phyloP scores from a whole-genome alignment of 768 basidiomycete species.

The Pleurotus giganteus region DNA sequence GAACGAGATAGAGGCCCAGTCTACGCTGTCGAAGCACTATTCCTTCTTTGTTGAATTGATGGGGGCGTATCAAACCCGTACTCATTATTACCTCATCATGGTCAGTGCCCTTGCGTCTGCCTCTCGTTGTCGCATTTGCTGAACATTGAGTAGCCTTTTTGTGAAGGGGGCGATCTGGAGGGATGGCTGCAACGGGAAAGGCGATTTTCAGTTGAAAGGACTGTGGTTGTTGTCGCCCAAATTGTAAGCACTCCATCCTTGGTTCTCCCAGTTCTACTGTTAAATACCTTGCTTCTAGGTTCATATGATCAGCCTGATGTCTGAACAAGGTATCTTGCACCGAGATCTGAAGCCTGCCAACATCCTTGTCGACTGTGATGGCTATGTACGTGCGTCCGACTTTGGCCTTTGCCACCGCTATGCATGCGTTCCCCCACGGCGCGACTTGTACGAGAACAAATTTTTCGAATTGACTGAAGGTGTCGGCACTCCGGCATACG shows the following conservation, averaged over 20 bases:
- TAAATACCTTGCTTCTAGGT: not conserved
- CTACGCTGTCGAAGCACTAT: not conserved
- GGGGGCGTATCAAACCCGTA: not conserved
- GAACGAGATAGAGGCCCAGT: not conserved
- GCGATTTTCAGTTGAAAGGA: not conserved
- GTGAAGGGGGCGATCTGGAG: not conserved
- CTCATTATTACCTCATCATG: not conserved
- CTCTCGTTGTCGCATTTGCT: not conserved
- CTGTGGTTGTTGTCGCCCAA: not conserved
- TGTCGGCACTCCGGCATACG: not conserved
- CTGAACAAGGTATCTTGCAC: not conserved
- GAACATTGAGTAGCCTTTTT: not conserved
- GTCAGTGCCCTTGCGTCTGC: not conserved
- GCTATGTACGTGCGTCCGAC: not conserved
- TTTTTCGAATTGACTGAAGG: not conserved
- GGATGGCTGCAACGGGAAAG: not conserved
- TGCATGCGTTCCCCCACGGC: not conserved
- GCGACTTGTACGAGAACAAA: not conserved
- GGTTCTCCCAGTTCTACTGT: not conserved
- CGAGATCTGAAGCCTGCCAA: not conserved
- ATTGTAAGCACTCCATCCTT: not conserved
- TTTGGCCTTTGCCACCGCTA: not conserved
- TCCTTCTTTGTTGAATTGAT: not conserved
- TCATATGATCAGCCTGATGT: not conserved
- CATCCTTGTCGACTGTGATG: not conserved